Percentiles rank a stretch among this genome's conserved stretches.
Conservation (phyloP, 1,284 basidiomycete genomes). For the Ceratobasidium papillatum region DNA sequence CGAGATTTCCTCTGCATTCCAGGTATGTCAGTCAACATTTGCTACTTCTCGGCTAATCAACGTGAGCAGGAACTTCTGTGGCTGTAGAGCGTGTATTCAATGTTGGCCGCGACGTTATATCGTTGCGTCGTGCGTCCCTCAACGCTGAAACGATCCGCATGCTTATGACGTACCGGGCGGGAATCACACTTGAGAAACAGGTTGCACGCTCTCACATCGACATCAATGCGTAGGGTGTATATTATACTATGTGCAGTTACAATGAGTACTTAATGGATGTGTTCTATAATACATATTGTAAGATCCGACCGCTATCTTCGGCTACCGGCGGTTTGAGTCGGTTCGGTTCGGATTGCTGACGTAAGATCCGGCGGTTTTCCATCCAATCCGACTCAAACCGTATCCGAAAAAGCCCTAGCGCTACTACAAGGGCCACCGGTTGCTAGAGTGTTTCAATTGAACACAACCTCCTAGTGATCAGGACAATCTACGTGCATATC, state of each 20-base stretch:
- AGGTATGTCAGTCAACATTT: background rate
- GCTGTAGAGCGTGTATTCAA: conserved; percentile 25
- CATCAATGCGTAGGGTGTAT: background rate
- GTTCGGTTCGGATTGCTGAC: conserved; percentile 7
- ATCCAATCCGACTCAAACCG: background rate
- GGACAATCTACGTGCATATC: too few relatives aligned
- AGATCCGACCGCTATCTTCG: background rate
- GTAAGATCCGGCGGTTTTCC: background rate
- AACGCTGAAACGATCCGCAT: conserved; percentile 31
- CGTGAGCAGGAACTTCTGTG: conserved; percentile 25
- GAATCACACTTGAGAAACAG: conserved; percentile 14
- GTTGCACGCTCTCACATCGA: background rate
- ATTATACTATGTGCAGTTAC: background rate
- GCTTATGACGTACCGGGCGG: conserved; percentile 29
- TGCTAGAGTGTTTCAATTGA: too few relatives aligned
- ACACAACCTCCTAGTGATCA: too few relatives aligned
- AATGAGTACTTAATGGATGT: background rate
- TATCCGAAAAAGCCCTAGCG: background rate
- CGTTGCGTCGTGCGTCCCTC: conserved; percentile 27
- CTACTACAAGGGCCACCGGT: too few relatives aligned
- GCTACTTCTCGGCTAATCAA: background rate
- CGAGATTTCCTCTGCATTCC: conserved; percentile 9
- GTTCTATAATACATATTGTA: background rate
- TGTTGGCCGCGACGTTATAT: conserved; percentile 39
- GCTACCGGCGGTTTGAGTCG: background rate